Conservation (phyloP, 2,329 filamentous ascomycete genomes). For the Alternaria gaisen region DNA sequence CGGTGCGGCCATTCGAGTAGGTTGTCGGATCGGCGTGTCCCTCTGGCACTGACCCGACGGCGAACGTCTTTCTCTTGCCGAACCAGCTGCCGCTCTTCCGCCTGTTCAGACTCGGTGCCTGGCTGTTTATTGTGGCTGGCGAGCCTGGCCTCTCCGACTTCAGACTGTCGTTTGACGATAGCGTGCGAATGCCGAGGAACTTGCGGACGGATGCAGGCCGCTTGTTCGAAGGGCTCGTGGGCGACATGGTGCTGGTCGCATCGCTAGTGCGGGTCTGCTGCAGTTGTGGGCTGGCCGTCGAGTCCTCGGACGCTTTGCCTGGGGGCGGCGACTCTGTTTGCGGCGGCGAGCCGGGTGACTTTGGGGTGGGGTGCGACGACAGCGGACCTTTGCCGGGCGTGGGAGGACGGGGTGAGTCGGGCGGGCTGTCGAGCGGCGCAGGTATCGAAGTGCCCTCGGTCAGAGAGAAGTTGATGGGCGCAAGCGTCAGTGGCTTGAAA, state of each 20-base stretch:
- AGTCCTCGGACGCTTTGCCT: conserved; percentile 29
- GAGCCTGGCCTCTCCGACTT: conserved; percentile 48
- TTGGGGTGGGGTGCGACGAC: conserved; percentile 53
- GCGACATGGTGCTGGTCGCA: conserved; percentile 41
- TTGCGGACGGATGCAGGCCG: conserved; percentile 53
- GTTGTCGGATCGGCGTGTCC: conserved; percentile 36
- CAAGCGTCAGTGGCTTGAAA: conserved; percentile 49
- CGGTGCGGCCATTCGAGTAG: conserved; percentile 32
- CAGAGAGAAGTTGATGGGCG: conserved; percentile 53
- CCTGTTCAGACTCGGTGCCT: conserved; percentile 41
- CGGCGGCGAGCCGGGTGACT: conserved; percentile 38
- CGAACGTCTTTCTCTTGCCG: conserved; percentile 49
- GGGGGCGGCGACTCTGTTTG: conserved; percentile 29
- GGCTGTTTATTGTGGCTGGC: conserved; percentile 46
- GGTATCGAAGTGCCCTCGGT: conserved; percentile 55
- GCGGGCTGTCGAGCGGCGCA: conserved; percentile 52
- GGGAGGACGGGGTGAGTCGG: conserved; percentile 49
- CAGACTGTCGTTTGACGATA: conserved; percentile 49
- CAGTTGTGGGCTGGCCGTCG: conserved; percentile 24
- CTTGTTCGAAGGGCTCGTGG: conserved; percentile 42
- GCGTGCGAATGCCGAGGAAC: conserved; percentile 51
- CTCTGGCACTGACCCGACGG: conserved; percentile 46
- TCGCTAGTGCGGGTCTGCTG: conserved; percentile 40
- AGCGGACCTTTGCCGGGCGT: conserved; percentile 52
- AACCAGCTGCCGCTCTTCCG: conserved; percentile 55